Evolutionary conservation across 2,329 filamentous ascomycete genomes (phyloP).

Genomic region (Ophiocordyceps camponoti-floridani): DNA sequence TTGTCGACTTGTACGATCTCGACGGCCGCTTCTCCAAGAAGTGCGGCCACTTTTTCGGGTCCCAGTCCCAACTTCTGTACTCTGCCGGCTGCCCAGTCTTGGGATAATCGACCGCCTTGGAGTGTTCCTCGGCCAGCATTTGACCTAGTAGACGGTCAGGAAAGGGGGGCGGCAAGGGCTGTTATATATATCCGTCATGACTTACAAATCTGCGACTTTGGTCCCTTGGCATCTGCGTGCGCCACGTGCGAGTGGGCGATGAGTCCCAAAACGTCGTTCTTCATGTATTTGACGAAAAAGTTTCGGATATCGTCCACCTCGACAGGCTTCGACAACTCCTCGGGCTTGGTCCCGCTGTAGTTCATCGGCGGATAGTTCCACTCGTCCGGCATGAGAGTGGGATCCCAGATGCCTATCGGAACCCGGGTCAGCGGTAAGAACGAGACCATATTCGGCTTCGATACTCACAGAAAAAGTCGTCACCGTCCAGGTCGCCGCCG

Average conservation of each 20-base stretch:
- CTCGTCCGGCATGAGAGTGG: slow-evolving; percentile 45
- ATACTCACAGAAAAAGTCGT: slow-evolving; percentile 54
- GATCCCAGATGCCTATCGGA: slow-evolving; percentile 61
- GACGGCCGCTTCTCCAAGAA: slow-evolving; percentile 62
- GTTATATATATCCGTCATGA: slow-evolving; percentile 12
- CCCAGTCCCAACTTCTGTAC: slow-evolving; percentile 39
- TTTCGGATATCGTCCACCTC: slow-evolving; percentile 54
- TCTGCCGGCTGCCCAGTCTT: slow-evolving; percentile 71
- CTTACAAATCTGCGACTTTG: slow-evolving; percentile 51
- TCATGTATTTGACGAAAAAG: slow-evolving; percentile 88
- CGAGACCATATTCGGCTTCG: not conserved
- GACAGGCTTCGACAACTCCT: slow-evolving; percentile 41
- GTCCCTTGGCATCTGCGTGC: slow-evolving; percentile 51
- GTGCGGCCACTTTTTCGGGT: slow-evolving; percentile 56
- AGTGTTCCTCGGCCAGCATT: slow-evolving; percentile 27
- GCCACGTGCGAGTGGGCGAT: slow-evolving; percentile 76
- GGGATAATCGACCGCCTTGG: slow-evolving; percentile 80
- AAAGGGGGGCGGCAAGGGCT: not conserved
- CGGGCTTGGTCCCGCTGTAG: slow-evolving; percentile 42
- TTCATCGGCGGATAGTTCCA: slow-evolving; percentile 69
- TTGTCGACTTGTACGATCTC: slow-evolving; percentile 51
- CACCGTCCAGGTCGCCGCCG: slow-evolving; percentile 86
- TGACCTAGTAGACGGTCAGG: not conserved
- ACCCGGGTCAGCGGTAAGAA: not conserved
- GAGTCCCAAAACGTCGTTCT: slow-evolving; percentile 62